phyloP scores from a whole-genome alignment of 1,284 basidiomycete species.

The Ceratobasidium sp. region DNA sequence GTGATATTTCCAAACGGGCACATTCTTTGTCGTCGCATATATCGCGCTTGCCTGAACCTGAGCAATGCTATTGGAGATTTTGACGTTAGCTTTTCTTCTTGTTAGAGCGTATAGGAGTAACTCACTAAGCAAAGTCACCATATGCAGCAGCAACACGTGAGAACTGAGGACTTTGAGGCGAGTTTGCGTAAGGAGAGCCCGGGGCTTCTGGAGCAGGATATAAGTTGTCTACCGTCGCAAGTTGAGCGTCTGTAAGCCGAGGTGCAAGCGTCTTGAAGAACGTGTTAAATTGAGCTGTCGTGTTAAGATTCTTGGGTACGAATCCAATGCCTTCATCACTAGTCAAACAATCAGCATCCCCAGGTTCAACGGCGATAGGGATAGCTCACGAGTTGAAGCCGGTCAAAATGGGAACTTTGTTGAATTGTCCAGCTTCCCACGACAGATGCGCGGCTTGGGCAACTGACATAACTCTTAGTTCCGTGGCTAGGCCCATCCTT shows the following conservation, averaged over 20 bases:
- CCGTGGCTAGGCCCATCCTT: not conserved
- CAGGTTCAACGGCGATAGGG: not conserved
- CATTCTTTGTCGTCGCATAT: constrained; percentile 22
- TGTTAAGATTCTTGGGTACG: constrained; percentile 36
- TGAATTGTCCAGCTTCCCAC: constrained; percentile 38
- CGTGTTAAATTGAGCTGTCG: constrained; percentile 24
- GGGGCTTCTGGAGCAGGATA: constrained; percentile 32
- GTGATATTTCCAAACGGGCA: constrained; percentile 41
- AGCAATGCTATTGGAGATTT: constrained; percentile 17
- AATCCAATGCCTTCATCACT: constrained; percentile 36
- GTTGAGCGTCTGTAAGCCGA: constrained; percentile 26
- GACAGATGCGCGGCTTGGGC: constrained; percentile 15
- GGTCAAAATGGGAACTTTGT: constrained; percentile 39
- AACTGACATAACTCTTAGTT: not conserved
- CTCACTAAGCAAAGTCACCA: constrained; percentile 43
- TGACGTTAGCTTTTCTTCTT: not conserved
- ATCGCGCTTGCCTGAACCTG: constrained; percentile 39
- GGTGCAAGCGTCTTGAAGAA: constrained; percentile 42
- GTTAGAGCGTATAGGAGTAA: not conserved
- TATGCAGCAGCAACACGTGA: constrained; percentile 32
- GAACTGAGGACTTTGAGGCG: constrained; percentile 28
- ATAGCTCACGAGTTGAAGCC: constrained; percentile 35
- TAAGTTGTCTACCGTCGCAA: constrained; percentile 21
- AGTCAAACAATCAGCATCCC: not conserved
- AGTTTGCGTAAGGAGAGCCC: constrained; percentile 42